These are phyloP conservation scores for Penicillium sp. DNA, from an alignment of 2,329 filamentous ascomycete species.

Conservation along the genomic window DNA sequence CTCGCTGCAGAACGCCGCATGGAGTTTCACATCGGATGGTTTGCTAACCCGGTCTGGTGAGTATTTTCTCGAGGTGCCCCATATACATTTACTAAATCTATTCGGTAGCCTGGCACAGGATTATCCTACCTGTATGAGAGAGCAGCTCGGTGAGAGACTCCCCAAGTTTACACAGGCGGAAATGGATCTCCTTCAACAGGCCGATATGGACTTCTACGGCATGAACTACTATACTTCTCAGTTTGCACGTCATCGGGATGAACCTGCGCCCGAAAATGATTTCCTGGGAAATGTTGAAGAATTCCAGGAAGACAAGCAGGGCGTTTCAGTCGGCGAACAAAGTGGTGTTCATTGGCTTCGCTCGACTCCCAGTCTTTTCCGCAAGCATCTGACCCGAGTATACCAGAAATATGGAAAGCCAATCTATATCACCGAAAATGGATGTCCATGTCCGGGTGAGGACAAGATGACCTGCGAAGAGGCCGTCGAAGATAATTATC, in stretches of 20 bases:
- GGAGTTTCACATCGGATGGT: constrained; percentile 30
- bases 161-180: constrained; percentile 20
- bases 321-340: constrained; percentile 20
- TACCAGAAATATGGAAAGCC: constrained; percentile 24
- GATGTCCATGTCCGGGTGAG: constrained; percentile 36
- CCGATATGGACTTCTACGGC: constrained; percentile 26
- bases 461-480: constrained; percentile 36
- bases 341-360: constrained; percentile 19
- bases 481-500: constrained; percentile 38
- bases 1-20: constrained; percentile 26
- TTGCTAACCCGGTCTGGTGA: constrained; percentile 29
- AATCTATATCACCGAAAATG: constrained; percentile 28
- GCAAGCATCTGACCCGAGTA: constrained; percentile 25
- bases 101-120: constrained; percentile 19
- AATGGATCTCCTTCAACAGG: constrained; percentile 17
- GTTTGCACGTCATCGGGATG: constrained; percentile 21
- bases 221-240: constrained; percentile 31
- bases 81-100: background rate
- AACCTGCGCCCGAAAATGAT: constrained; percentile 20
- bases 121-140: constrained; percentile 21
- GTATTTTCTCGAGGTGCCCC: background rate
- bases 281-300: constrained; percentile 25
- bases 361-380: constrained; percentile 19
- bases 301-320: constrained; percentile 20
- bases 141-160: constrained; percentile 21